Evolutionary conservation across 2,329 filamentous ascomycete genomes (phyloP).

Genomic region (Knufia fluminis): DNA sequence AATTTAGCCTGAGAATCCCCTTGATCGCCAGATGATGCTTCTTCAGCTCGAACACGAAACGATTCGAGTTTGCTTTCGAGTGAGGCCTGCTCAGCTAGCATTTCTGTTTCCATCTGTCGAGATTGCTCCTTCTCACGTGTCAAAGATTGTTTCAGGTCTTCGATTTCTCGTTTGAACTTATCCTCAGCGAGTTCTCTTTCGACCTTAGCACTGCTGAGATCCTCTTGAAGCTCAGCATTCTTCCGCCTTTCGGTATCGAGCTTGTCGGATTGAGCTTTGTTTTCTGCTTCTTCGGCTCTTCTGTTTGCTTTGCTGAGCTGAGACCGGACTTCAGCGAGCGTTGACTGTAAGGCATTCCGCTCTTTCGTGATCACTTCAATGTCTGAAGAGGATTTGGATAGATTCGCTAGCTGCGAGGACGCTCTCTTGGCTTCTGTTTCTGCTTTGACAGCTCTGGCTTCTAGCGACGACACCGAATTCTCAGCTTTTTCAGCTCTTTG

Average conservation of each 20-base stretch:
- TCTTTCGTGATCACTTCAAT: constrained; percentile 55
- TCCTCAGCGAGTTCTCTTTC: constrained; percentile 70
- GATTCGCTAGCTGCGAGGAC: constrained; percentile 45
- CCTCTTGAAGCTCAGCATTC: constrained; percentile 49
- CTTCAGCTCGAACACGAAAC: constrained; percentile 75
- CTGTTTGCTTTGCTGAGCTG: constrained; percentile 61
- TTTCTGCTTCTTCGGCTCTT: constrained; percentile 57
- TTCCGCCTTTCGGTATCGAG: constrained; percentile 55
- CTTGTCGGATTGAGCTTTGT: constrained; percentile 57
- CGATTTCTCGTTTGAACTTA: constrained; percentile 58
- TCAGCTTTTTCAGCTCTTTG: constrained; percentile 52
- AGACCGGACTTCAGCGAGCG: constrained; percentile 57
- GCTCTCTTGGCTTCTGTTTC: constrained; percentile 51
- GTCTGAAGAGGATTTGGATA: constrained; percentile 47
- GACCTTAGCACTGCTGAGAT: constrained; percentile 56
- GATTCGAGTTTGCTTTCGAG: constrained; percentile 86
- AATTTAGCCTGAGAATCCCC: constrained; percentile 84
- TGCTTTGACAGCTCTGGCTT: constrained; percentile 51
- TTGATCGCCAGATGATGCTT: constrained; percentile 71
- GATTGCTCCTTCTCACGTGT: constrained; percentile 63
- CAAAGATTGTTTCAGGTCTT: constrained; percentile 63
- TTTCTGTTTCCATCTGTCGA: constrained; percentile 61
- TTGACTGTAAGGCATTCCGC: constrained; percentile 52
- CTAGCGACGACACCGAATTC: constrained; percentile 39
- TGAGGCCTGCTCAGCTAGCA: constrained; percentile 65